Evolutionary conservation across 1,284 basidiomycete species (phyloP), one percentile per base, ranked within the genome.

Genomic region (Singerocomus inundabilis): DNA sequence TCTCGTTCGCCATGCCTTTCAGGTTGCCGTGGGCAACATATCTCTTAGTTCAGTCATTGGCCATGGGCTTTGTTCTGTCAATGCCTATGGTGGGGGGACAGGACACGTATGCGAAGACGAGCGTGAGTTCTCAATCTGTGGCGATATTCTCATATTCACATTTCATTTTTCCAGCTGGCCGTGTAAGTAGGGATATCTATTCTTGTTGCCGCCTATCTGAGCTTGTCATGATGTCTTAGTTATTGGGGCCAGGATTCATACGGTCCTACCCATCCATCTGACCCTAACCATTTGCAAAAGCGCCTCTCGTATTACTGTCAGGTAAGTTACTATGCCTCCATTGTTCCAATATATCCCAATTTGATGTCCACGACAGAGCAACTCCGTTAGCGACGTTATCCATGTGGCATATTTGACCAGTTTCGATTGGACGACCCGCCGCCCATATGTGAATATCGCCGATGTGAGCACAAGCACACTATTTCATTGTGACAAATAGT

Each of bases 401-500:
- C 82, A 82, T 0, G 58, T 85, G 29, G 81, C 82, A 4, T 86
- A 85, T 63, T 55, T 86, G 45, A 70, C 81, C 55, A 68, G 74
- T 21, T 84, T 82, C 63, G 80, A 79, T 58, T 71, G 72, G 25
- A 71, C 73, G 18, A 82, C 80, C 1, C 76, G 75, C 9, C 61
- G 82, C 6, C 85, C 84, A 1, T 77, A 78, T 25, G 71, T 87
- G 51, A 74, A 86, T 64, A 67, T 87, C 35, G 74, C 82, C 16
- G 85, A 84, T 59, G 82, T 81, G 48, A 55, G 73, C 57, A 25
- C 11, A 13, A 32, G 10, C 24, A 35, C 28, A 1, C 18, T 10
- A 50, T 25, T 16, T 29, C 30, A n/a, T n/a, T n/a, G n/a, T 25
- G 33, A 36, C 35, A 3, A 31, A 40, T 18, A 33, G 18, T 48